These are phyloP conservation scores for Alternaria metachromatica DNA, from an alignment of 2,329 filamentous ascomycete genomes.

Conservation along the genomic window DNA sequence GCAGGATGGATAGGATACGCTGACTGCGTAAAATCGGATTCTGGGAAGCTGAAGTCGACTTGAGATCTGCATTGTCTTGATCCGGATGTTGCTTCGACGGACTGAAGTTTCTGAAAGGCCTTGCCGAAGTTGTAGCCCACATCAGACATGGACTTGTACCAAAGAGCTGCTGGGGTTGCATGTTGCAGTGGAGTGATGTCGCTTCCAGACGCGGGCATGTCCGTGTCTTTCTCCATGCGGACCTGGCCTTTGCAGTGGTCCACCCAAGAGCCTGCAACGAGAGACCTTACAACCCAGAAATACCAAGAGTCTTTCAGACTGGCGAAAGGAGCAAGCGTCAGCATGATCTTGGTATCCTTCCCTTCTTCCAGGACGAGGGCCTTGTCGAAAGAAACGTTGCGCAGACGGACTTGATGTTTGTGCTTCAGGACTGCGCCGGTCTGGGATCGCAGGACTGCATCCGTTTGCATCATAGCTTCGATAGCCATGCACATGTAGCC, in stretches of 20 bases:
- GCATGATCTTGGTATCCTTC: background rate
- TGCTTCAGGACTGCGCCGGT: no score
- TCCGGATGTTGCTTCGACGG: conserved; percentile 11
- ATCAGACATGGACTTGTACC: conserved; percentile 25
- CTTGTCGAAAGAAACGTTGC: conserved; percentile 16
- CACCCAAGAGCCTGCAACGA: no score
- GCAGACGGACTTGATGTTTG: background rate
- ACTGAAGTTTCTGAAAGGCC: conserved; percentile 18
- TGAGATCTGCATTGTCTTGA: conserved; percentile 8
- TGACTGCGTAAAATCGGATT: conserved; percentile 21
- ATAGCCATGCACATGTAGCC: conserved; percentile 7
- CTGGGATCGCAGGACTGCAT: no score
- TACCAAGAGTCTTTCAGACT: background rate
- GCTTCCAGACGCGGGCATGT: background rate
- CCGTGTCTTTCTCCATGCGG: no score
- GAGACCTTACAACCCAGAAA: no score
- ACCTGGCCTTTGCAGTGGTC: no score
- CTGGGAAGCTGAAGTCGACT: conserved; percentile 19
- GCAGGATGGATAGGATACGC: conserved; percentile 38
- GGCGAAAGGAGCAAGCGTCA: background rate
- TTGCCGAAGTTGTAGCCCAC: conserved; percentile 24
- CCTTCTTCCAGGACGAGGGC: conserved; percentile 12
- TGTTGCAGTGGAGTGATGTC: conserved; percentile 6
- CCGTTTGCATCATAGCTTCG: conserved; percentile 3
- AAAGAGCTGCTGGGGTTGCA: conserved; percentile 4